Percentiles rank a stretch among this genome's conserved stretches.
Conservation (phyloP, 768 basidiomycete species). For the Lyophyllum atratum region DNA sequence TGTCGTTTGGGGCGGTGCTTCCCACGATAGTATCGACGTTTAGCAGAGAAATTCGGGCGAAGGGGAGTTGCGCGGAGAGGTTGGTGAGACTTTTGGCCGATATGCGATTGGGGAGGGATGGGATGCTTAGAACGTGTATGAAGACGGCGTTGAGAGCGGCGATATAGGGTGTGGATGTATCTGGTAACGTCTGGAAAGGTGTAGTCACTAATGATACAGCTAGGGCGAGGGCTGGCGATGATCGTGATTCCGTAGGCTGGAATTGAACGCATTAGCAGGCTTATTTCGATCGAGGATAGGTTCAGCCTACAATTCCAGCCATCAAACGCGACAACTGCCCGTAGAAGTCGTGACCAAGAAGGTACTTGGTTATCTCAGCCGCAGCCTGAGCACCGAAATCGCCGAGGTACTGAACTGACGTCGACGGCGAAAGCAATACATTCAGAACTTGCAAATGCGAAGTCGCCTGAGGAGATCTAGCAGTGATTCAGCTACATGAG, state of each 20-base stretch:
- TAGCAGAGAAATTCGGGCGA: constrained; percentile 34
- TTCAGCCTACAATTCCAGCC: constrained; percentile 48
- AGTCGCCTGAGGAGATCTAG: constrained; percentile 50
- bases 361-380: constrained; percentile 40
- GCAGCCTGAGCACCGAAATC: constrained; percentile 31
- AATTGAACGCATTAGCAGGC: constrained; percentile 1
- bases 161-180: constrained; percentile 24
- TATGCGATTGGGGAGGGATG: constrained; percentile 76
- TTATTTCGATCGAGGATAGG: no score
- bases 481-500: neutral
- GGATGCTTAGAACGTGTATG: constrained; percentile 64
- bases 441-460: constrained; percentile 54
- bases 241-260: constrained; percentile 63
- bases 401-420: constrained; percentile 27
- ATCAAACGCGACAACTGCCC: constrained; percentile 40
- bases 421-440: constrained; percentile 40
- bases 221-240: constrained; percentile 48
- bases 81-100: constrained; percentile 61
- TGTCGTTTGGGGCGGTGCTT: constrained; percentile 29
- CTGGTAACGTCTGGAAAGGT: constrained; percentile 36
- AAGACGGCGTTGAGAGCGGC: constrained; percentile 44
- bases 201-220: constrained; percentile 47
- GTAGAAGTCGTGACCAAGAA: constrained; percentile 52
- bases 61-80: constrained; percentile 67
- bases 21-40: constrained; percentile 25